phyloP scores from a whole-genome alignment of 129 eudicot species.

The Gnaphalium uliginosum region DNA sequence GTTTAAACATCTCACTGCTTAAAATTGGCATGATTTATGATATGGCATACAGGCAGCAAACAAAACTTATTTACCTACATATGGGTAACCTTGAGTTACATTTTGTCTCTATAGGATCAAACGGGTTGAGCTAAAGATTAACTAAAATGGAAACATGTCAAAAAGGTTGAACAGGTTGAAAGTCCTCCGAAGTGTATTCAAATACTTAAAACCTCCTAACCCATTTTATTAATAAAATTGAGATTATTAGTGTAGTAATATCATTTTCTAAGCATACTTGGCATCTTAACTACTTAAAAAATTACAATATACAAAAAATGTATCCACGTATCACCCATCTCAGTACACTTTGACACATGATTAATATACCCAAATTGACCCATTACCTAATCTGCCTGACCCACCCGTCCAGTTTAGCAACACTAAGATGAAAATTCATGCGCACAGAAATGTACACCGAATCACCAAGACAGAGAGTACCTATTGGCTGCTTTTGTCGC shows the following conservation, averaged over 20 bases:
- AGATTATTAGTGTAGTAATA: background rate
- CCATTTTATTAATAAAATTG: background rate
- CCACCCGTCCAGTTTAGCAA: background rate
- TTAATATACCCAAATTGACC: too few relatives aligned
- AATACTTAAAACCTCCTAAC: background rate
- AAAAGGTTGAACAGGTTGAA: background rate
- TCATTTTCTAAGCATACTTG: background rate
- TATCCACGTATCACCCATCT: background rate
- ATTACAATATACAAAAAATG: background rate
- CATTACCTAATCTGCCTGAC: background rate
- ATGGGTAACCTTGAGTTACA: background rate
- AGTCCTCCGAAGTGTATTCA: constrained; percentile 5
- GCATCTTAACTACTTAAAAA: background rate
- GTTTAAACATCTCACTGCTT: constrained; percentile 18
- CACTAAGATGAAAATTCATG: background rate
- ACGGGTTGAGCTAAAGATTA: background rate
- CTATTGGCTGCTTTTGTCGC: constrained; percentile 41
- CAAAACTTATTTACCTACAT: background rate
- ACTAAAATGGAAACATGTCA: background rate
- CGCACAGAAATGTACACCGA: background rate
- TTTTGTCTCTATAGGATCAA: background rate
- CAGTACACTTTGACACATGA: too few relatives aligned
- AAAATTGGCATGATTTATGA: background rate
- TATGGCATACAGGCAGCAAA: background rate
- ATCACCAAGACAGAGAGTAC: constrained; percentile 34